Conservation (phyloP, 2,329 filamentous ascomycete genomes). For the Alternaria longipes region DNA sequence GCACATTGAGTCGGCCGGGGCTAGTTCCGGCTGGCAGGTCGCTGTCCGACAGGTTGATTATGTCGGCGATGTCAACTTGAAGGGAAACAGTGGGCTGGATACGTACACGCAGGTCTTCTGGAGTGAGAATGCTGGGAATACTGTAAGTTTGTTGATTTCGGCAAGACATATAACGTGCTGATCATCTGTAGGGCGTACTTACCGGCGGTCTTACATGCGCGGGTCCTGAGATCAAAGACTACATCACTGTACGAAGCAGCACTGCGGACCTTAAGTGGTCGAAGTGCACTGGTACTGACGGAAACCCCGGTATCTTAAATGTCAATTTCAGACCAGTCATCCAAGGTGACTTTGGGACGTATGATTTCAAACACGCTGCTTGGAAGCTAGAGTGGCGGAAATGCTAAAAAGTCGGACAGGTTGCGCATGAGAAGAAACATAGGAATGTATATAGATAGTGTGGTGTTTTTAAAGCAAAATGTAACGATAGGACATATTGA, state of each 20-base stretch:
- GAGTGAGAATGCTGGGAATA: conserved; percentile 42
- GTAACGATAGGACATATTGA: neutral
- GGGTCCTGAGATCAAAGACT: conserved; percentile 39
- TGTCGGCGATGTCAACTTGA: conserved; percentile 34
- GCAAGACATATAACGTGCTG: neutral
- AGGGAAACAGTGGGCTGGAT: conserved; percentile 35
- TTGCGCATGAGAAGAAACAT: neutral
- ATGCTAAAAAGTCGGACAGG: conserved; percentile 24
- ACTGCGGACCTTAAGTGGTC: conserved; percentile 40
- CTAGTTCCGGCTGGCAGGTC: conserved; percentile 40
- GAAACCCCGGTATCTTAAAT: conserved; percentile 43
- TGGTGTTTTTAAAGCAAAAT: neutral
- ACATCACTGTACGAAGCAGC: conserved; percentile 34
- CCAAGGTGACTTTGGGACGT: conserved; percentile 36
- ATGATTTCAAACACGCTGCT: conserved; percentile 40
- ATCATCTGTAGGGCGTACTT: conserved; percentile 27
- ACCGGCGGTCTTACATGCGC: conserved; percentile 31
- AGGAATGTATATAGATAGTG: neutral
- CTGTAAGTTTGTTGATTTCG: conserved; percentile 28
- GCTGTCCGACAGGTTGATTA: conserved; percentile 39
- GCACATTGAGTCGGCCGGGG: conserved; percentile 39
- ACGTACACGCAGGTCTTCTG: conserved; percentile 39
- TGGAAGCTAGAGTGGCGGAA: conserved; percentile 43
- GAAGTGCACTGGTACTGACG: conserved; percentile 39
- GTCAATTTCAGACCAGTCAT: conserved; percentile 43